phyloP scores from a whole-genome alignment of 2,329 filamentous ascomycete species.

The Nothophoma quercina region DNA sequence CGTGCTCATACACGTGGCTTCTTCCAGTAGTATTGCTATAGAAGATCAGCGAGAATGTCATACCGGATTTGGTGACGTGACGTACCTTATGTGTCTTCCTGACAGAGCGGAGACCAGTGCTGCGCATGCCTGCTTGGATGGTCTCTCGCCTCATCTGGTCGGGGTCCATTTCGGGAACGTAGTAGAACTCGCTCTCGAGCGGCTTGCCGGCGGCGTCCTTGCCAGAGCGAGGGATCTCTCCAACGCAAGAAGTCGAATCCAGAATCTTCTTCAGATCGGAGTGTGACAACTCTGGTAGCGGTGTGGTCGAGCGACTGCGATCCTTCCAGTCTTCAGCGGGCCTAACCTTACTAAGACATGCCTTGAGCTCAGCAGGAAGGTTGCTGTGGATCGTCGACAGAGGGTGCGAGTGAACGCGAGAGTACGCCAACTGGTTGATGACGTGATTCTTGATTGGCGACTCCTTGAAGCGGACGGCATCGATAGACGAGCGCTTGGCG shows the following conservation, averaged over 20 bases:
- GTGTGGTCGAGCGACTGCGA: conserved; percentile 28
- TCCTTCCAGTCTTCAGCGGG: conserved; percentile 29
- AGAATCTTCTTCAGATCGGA: conserved; percentile 73
- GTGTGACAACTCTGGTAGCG: conserved; percentile 39
- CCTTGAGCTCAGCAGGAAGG: conserved; percentile 70
- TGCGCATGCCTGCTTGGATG: conserved; percentile 84
- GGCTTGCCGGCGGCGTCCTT: conserved; percentile 95
- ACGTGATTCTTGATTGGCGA: conserved; percentile 79
- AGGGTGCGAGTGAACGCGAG: conserved; percentile 88
- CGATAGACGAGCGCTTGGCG: conserved; percentile 36
- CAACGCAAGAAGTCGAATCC: conserved; percentile 78
- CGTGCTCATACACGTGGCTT: conserved; percentile 57
- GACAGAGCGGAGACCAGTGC: conserved; percentile 87
- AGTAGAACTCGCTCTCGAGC: conserved; percentile 97
- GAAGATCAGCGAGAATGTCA: conserved; percentile 18
- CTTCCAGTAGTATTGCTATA: conserved; percentile 76
- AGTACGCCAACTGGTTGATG: conserved; percentile 94
- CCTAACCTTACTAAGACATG: conserved; percentile 32
- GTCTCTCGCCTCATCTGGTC: conserved; percentile 81
- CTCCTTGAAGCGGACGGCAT: conserved; percentile 43
- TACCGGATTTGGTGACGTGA: background rate
- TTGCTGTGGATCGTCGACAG: conserved; percentile 88
- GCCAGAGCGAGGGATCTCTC: conserved; percentile 86
- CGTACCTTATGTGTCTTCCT: conserved; percentile 96
- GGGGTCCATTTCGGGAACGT: conserved; percentile 84